These are phyloP conservation scores for Physaria fendleri DNA, from an alignment of 345 rosid species.

Conservation along the genomic window DNA sequence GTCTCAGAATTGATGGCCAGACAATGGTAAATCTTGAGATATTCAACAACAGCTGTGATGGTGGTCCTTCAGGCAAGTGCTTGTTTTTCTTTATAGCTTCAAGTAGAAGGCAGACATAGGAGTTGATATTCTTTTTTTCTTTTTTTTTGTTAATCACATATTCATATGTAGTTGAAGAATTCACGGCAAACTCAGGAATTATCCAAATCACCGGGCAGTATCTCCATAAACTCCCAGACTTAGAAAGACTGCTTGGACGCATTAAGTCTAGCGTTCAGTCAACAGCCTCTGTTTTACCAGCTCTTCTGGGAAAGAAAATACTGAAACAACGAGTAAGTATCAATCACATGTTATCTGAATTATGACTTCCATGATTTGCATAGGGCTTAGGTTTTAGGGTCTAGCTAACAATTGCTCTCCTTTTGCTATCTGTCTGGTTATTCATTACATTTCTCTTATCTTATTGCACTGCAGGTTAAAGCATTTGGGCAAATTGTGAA, in stretches of 20 bases:
- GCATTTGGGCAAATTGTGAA: conserved; percentile 75
- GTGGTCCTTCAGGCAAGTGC: conserved; percentile 69
- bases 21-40: conserved; percentile 88
- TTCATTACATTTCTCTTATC: neutral
- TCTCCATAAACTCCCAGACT: conserved; percentile 75
- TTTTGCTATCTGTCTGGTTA: neutral
- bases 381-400: neutral
- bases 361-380: neutral
- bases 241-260: conserved; percentile 82
- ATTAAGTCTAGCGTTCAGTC: conserved; percentile 63
- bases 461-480: conserved; percentile 52
- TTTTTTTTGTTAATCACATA: no score
- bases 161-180: conserved; percentile 56
- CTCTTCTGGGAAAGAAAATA: conserved; percentile 65
- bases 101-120: neutral
- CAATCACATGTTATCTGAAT: neutral
- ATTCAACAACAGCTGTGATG: conserved; percentile 68
- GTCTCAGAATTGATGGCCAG: conserved; percentile 93
- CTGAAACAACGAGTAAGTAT: conserved; percentile 61
- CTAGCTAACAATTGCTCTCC: neutral
- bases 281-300: conserved; percentile 53
- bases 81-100: conserved; percentile 1
- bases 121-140: no score
- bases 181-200: conserved; percentile 46
- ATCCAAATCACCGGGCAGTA: conserved; percentile 45